phyloP scores from a whole-genome alignment of 2,329 filamentous ascomycete species.

The Aspergillus eucalypticola region DNA sequence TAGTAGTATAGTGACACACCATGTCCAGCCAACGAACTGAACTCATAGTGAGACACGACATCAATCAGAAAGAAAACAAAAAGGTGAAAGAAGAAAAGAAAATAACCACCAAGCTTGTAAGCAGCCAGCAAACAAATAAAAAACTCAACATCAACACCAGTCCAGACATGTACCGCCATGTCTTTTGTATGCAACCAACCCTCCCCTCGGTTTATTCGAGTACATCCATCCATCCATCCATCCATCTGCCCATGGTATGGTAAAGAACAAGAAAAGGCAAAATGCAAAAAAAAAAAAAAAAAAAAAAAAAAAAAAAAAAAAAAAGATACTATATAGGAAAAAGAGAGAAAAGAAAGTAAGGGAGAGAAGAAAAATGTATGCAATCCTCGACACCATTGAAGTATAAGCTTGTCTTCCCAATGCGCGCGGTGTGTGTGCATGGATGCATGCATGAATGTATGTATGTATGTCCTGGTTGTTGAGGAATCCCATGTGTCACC shows the following conservation, averaged over 20 bases:
- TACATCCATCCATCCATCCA: conserved; percentile 4
- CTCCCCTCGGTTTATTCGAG: background rate
- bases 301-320: background rate
- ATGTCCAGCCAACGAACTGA: no score
- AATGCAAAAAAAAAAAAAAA: background rate
- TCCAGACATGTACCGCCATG: conserved; percentile 4
- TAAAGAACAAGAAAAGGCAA: conserved; percentile 6
- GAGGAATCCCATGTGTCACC: conserved; percentile 3
- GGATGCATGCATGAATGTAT: background rate
- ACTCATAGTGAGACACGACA: conserved; percentile 8
- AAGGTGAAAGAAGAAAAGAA: background rate
- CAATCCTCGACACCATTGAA: conserved; percentile 4
- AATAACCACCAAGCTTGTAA: conserved; percentile 4
- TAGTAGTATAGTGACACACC: no score
- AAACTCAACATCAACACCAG: background rate
- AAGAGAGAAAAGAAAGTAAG: conserved; percentile 1
- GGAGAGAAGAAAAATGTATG: conserved; percentile 8
- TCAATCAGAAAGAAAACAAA: conserved; percentile 6
- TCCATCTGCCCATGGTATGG: no score
- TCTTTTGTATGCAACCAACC: conserved; percentile 5
- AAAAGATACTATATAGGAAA: background rate
- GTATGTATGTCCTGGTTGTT: conserved; percentile 5
- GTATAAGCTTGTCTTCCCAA: conserved; percentile 2
- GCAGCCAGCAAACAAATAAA: background rate
- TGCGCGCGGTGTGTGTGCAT: conserved; percentile 7